Evolutionary conservation across 1,284 basidiomycete genomes (phyloP).

Genomic region (Microbotryum silenes-acaulis): DNA sequence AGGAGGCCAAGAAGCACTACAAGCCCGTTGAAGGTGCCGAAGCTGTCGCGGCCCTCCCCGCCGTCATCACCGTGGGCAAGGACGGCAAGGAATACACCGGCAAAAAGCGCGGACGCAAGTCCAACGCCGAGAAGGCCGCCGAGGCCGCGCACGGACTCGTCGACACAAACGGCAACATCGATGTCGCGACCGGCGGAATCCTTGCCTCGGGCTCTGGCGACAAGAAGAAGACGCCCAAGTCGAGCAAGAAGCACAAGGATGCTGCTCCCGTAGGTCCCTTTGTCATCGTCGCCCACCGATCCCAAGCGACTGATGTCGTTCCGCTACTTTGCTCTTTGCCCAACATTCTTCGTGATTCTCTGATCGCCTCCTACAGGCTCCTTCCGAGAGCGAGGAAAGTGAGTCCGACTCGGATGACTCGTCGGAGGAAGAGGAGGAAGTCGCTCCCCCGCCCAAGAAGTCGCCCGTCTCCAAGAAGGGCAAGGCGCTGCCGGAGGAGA

Average conservation of each 20-base stretch:
- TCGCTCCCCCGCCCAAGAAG: conserved; percentile 9
- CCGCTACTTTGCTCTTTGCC: neutral
- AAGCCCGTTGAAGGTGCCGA: neutral
- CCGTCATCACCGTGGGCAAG: conserved; percentile 6
- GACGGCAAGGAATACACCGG: conserved; percentile 23
- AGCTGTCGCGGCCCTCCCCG: neutral
- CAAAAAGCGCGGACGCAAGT: conserved; percentile 32
- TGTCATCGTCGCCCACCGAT: neutral
- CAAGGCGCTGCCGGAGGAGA: conserved; percentile 15
- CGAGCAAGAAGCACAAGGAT: neutral
- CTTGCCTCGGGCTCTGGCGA: conserved; percentile 17
- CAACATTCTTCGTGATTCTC: conserved; percentile 1
- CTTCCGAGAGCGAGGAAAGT: conserved; percentile 2
- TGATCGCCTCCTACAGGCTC: neutral
- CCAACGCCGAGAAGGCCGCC: conserved; percentile 24
- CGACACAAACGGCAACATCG: conserved; percentile 4
- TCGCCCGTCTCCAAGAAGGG: conserved; percentile 7
- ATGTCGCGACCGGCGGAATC: conserved; percentile 12
- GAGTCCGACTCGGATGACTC: conserved; percentile 5
- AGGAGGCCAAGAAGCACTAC: conserved; percentile 21
- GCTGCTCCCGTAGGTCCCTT: neutral
- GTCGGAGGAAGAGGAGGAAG: conserved; percentile 6
- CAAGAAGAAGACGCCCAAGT: conserved; percentile 12
- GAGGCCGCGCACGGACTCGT: conserved; percentile 4
- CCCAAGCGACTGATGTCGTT: neutral